Base-by-base conservation (phyloP, 2,329 filamentous ascomycete genomes). In the Stemphylium lycopersici region DNA sequence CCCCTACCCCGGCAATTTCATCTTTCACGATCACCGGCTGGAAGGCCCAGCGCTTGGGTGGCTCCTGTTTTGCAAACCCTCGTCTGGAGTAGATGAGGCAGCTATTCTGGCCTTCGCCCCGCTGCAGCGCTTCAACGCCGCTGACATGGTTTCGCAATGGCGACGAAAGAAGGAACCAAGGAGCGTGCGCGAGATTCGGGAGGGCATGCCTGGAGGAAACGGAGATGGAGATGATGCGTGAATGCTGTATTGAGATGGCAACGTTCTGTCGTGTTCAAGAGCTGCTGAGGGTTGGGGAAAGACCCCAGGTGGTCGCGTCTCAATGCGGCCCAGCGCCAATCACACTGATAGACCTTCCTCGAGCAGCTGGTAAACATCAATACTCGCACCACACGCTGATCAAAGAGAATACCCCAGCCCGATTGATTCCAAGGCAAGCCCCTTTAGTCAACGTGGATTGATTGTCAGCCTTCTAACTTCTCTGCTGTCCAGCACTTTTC, bases 21-120 rank as follows among this genome's bases (percentile, higher is more conserved):
- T 37, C 41, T 31, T 40, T 8, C 7, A 37, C 29, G 24, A 29
- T 13, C 15, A 51, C 47, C 34, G 31, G 51, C 10, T 18, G 15
- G 11, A 24, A 16, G 41, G 48, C 22, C 33, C 16, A 34, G 48
- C 41, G 41, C 46, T 33, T 43, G 34, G 24, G 18, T n/a, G 20
- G 10, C 8, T 33, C 36, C 16, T 34, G 24, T 39, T 49, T 41
- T 22, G 38, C 16, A 26, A 6, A 12, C n/a, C 20, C 12, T 34
- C 12, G 40, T 20, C 37, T 16, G 36, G 36, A 31, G 36, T 32
- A 45, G 16, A 37, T 15, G 26, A 55, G 36, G n/a, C 40, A 41
- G 3, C 29, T 51, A 42, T 51, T 55, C 34, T 41, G 41, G 26
- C 20, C 29, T 45, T 22, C 15, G 10, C 22, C 16, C 46, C 20